A percentile compares a stretch with the other conserved stretches of the same genome.
phyloP scores from a whole-genome alignment of 441 rosid genomes.

The Gossypium gossypioides region DNA sequence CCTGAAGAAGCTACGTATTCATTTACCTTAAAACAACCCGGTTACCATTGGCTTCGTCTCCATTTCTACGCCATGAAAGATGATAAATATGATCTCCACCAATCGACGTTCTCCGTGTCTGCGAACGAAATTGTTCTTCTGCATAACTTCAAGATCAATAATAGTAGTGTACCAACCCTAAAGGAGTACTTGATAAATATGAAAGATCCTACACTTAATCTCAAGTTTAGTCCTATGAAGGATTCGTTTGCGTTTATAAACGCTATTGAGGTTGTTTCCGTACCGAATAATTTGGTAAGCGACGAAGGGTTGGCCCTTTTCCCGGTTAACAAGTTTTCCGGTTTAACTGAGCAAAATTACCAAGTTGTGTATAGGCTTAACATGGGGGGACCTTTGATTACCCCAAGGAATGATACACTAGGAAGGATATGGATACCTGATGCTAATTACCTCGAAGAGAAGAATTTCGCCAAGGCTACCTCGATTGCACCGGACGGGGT shows the following conservation, averaged over 20 bases:
- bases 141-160: constrained; percentile 40
- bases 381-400: constrained; percentile 60
- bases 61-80: constrained; percentile 51
- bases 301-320: constrained; percentile 50
- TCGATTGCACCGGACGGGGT: constrained; percentile 37
- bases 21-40: constrained; percentile 42
- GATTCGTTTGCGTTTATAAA: constrained; percentile 69
- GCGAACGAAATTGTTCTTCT: constrained; percentile 56
- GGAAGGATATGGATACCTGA: constrained; percentile 59
- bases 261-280: constrained; percentile 80
- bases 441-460: constrained; percentile 35
- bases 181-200: constrained; percentile 59
- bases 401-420: constrained; percentile 59
- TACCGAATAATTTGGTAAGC: constrained; percentile 42
- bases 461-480: constrained; percentile 29
- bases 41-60: constrained; percentile 74
- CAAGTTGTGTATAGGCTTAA: constrained; percentile 55
- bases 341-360: constrained; percentile 38
- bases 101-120: constrained; percentile 41
- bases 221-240: constrained; percentile 51
- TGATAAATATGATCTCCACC: constrained; percentile 37
- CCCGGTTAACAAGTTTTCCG: constrained; percentile 35
- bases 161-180: constrained; percentile 23
- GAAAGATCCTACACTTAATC: constrained; percentile 35
- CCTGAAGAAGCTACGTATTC: constrained; percentile 41